Evolutionary conservation across 805 yeast genomes (phyloP).

Genomic region (Myxozyma neotropica): DNA sequence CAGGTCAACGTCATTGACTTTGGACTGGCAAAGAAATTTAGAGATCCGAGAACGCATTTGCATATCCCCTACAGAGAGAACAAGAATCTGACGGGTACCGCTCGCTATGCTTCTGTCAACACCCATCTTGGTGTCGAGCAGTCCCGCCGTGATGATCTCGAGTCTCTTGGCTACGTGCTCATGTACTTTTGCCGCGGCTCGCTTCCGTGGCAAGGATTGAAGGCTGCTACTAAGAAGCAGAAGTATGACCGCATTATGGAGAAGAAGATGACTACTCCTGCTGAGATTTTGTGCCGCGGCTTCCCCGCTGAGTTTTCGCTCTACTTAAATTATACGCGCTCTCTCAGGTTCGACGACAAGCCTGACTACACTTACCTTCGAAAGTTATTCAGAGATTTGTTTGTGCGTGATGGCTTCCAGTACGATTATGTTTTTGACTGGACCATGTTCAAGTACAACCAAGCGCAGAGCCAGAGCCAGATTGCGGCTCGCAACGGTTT

Average conservation of each 20-base stretch:
- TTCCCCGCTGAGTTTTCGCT: conserved; percentile 87
- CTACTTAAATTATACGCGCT: conserved; percentile 84
- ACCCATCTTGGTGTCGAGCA: conserved; percentile 98
- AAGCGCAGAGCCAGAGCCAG: conserved; percentile 38
- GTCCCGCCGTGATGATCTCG: conserved; percentile 94
- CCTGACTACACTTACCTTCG: conserved; percentile 92
- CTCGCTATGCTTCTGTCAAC: conserved; percentile 92
- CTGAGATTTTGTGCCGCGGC: conserved; percentile 85
- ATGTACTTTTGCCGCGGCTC: conserved; percentile 95
- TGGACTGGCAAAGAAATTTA: conserved; percentile 88
- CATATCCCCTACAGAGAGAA: conserved; percentile 97
- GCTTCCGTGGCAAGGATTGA: conserved; percentile 97
- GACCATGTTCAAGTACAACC: conserved; percentile 79
- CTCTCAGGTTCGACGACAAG: conserved; percentile 90
- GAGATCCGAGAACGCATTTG: conserved; percentile 91
- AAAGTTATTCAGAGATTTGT: conserved; percentile 84
- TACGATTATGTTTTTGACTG: conserved; percentile 96
- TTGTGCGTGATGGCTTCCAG: conserved; percentile 81
- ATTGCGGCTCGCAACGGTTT: neutral
- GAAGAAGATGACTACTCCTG: conserved; percentile 86
- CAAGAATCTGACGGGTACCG: conserved; percentile 95
- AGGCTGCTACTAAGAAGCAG: conserved; percentile 95
- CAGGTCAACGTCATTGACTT: conserved; percentile 94
- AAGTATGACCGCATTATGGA: conserved; percentile 96
- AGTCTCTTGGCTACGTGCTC: conserved; percentile 89